Percentiles rank a stretch among this genome's conserved stretches.
Conservation (phyloP, 352 stramenopile genomes). For the Phytopythium litorale region DNA sequence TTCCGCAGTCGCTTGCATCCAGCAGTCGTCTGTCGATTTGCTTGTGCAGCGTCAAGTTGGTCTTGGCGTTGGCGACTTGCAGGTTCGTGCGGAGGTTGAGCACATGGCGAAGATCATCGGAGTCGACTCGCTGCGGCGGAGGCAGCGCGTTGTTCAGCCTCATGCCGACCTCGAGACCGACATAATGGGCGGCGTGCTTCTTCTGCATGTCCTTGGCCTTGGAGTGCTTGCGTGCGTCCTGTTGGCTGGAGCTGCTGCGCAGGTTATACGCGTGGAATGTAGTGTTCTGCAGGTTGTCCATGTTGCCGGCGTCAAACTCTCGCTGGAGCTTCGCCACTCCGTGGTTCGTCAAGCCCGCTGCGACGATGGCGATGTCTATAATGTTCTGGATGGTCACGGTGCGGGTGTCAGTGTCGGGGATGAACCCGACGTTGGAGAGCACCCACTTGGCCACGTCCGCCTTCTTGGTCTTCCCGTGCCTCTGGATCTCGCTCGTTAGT, state of each 20-base stretch:
- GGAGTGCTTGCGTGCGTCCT: neutral
- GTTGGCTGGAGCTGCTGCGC: neutral
- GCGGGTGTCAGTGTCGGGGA: neutral
- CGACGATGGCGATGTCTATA: neutral
- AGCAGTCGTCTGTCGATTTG: slow-evolving; percentile 20
- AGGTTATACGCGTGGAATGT: neutral
- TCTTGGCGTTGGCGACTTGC: slow-evolving; percentile 26
- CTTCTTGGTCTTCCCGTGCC: neutral
- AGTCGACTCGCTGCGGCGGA: slow-evolving; percentile 20
- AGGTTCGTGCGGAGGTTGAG: slow-evolving; percentile 36
- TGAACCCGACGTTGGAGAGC: neutral
- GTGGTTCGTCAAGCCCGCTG: neutral
- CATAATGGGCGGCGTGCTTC: slow-evolving; percentile 31
- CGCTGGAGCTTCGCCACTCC: neutral
- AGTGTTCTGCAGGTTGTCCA: neutral
- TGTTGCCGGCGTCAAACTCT: neutral
- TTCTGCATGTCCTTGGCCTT: neutral
- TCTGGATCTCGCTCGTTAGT: neutral
- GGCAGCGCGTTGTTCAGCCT: slow-evolving; percentile 30
- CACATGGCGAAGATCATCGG: slow-evolving; percentile 24
- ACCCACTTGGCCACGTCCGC: neutral
- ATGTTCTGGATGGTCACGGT: neutral
- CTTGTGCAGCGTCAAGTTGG: slow-evolving; percentile 39
- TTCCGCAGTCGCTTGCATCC: slow-evolving; percentile 10
- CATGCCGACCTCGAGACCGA: slow-evolving; percentile 38